Base-by-base conservation (phyloP, 139 green algal species). In the Closterium sp. region DNA sequence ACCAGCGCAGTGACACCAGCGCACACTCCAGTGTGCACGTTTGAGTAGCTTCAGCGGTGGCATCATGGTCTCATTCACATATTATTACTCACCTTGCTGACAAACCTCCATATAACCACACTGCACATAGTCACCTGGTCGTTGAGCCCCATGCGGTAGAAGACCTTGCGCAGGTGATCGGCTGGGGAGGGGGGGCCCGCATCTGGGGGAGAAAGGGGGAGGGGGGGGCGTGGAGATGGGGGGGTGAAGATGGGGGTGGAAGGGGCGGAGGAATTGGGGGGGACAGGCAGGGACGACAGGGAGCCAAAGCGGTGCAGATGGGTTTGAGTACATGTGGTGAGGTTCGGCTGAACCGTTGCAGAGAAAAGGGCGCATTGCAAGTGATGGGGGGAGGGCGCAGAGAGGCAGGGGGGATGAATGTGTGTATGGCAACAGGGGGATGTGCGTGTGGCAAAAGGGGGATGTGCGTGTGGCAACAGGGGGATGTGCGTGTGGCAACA, bases 121-220 rank as follows among this genome's bases (percentile, higher is more conserved):
- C 66, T n/a, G n/a, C n/a, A n/a, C n/a, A n/a, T n/a, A n/a, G n/a
- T 92, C 35, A 96, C 96, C 93, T 96, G 87, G 93, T 98, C 97
- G 34, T 89, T 95, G 87, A 98, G 89, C 88, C 96, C 96, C 96
- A 98, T 98, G 88, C 96, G 93, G 94, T 98, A 96, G 91, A 98
- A 98, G 23, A 98, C 95, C 36, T 96, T 94, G 33, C 86, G 91
- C 2, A 95, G 93, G 64, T 95, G 93, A 16, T 94, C 91, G 1
- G 87, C 85, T 2, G 93, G 93, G 55, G 85, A 84, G 23, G n/a
- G 32, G 9, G 89, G 90, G 4, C 81, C 81, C 16, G 81, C 81
- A 85, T 90, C 84, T 94, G 90, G 33, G 1, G 86, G 86, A 84
- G 86, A 83, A 16, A 0, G 10, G 30, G n/a, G 3, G 86, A 6